phyloP scores from a whole-genome alignment of 805 yeast genomes.

The Yarrowia sp. region DNA sequence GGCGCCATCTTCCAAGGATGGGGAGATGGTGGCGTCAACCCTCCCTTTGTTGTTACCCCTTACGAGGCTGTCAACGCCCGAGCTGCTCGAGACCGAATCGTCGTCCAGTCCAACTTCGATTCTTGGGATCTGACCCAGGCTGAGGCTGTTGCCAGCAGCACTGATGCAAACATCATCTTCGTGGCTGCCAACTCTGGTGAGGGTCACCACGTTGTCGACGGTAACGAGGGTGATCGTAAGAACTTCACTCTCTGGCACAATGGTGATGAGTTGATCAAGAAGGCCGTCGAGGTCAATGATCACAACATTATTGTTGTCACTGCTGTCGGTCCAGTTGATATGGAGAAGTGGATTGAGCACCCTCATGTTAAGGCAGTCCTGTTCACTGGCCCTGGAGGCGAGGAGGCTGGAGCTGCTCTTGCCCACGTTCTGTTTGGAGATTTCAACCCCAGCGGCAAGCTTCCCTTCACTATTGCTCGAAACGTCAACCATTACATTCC shows the following conservation, averaged over 20 bases:
- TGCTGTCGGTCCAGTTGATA: constrained; percentile 65
- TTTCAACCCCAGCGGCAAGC: constrained; percentile 64
- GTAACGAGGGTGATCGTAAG: constrained; percentile 64
- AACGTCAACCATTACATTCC: constrained; percentile 58
- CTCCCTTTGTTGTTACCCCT: constrained; percentile 65
- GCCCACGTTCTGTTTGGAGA: constrained; percentile 68
- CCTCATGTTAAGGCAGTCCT: constrained; percentile 66
- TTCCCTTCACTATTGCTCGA: constrained; percentile 69
- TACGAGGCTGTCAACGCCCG: constrained; percentile 60
- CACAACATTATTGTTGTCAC: constrained; percentile 66
- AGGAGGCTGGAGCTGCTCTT: constrained; percentile 61
- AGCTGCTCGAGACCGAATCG: constrained; percentile 51
- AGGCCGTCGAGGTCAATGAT: constrained; percentile 58
- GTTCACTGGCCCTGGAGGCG: constrained; percentile 64
- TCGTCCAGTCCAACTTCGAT: constrained; percentile 20
- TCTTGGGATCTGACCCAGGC: constrained; percentile 23
- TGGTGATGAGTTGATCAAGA: constrained; percentile 61
- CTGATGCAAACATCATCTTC: constrained; percentile 62
- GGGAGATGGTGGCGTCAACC: constrained; percentile 68
- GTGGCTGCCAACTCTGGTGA: constrained; percentile 66
- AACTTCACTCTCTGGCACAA: constrained; percentile 63
- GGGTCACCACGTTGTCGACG: constrained; percentile 64
- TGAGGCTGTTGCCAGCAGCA: constrained; percentile 24
- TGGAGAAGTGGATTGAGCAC: constrained; percentile 63
- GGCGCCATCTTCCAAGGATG: constrained; percentile 67